Conservation (phyloP, 345 rosid genomes). For the Arabis alpina region DNA sequence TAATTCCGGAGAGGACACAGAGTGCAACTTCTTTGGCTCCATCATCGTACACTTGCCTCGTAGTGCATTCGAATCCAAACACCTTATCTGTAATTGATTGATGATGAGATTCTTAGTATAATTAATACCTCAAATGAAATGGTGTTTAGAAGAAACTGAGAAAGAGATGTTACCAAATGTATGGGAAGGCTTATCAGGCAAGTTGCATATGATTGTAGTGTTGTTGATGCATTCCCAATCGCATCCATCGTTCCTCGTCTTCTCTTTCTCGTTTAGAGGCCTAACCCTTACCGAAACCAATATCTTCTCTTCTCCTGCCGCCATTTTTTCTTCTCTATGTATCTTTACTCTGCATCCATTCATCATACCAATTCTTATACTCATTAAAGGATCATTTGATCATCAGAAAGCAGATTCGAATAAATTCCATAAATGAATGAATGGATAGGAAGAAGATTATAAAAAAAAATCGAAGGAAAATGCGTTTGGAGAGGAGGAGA, state of each 20-base stretch:
- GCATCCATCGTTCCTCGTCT: conserved; percentile 49
- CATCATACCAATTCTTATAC: background rate
- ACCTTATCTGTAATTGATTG: conserved; percentile 54
- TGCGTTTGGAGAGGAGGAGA: conserved; percentile 30
- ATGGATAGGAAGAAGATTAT: no score
- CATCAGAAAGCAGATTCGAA: background rate
- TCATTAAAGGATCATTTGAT: conserved; percentile 1
- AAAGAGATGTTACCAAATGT: conserved; percentile 52
- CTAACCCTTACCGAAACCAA: conserved; percentile 67
- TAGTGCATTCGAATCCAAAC: conserved; percentile 53
- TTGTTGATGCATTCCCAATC: conserved; percentile 78
- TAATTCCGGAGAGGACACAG: conserved; percentile 64
- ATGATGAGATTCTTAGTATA: background rate
- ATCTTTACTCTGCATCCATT: background rate
- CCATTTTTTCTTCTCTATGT: conserved; percentile 12
- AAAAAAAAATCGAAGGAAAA: no score
- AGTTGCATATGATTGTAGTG: conserved; percentile 58
- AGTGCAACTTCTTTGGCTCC: conserved; percentile 68
- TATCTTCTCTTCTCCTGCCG: conserved; percentile 56
- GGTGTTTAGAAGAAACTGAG: background rate
- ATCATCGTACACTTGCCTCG: conserved; percentile 61
- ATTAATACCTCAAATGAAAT: background rate
- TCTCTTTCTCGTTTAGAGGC: conserved; percentile 69
- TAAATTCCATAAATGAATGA: background rate
- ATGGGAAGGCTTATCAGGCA: conserved; percentile 58